A percentile compares a stretch with the other conserved stretches of the same genome.
phyloP scores from a whole-genome alignment of 176 grass and related monocot genomes.

The Aegilops sharonensis region DNA sequence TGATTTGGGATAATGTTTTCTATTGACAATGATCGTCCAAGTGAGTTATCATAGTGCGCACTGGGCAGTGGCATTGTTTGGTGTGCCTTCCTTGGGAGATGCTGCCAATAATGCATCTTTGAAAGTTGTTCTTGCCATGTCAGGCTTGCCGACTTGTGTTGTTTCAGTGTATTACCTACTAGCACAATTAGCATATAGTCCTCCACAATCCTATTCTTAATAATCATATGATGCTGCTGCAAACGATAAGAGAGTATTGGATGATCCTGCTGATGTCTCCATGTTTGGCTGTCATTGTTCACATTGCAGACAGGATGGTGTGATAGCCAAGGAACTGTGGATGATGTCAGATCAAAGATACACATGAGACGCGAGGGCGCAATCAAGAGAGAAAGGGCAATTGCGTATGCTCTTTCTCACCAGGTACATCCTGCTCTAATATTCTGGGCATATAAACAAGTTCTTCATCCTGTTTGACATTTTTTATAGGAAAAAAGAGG shows the following conservation, averaged over 20 bases:
- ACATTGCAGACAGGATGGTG: conserved; percentile 79
- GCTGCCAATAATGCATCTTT: conserved; percentile 4
- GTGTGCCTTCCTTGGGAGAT: conserved; percentile 13
- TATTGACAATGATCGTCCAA: not conserved
- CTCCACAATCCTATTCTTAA: not conserved
- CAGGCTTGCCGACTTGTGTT: not conserved
- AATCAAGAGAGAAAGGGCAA: conserved; percentile 71
- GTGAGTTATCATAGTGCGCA: conserved; percentile 7
- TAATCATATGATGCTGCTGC: not conserved
- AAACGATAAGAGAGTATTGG: not conserved
- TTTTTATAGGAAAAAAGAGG: not conserved
- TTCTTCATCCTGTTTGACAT: not conserved
- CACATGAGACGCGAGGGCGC: conserved; percentile 80
- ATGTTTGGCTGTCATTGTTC: conserved; percentile 14
- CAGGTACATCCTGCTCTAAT: conserved; percentile 46
- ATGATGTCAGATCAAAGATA: conserved; percentile 68
- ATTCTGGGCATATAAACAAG: not conserved
- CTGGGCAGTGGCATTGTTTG: not conserved
- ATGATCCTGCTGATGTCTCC: not conserved
- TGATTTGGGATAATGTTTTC: not conserved
- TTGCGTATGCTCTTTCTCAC: conserved; percentile 71
- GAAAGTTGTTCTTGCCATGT: not conserved
- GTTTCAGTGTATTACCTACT: not conserved
- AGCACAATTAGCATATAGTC: not conserved
- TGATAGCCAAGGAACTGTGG: conserved; percentile 63